These are phyloP conservation scores for Pseudophaeomoniella oleicola DNA, from an alignment of 2,329 filamentous ascomycete genomes.

Conservation along the genomic window DNA sequence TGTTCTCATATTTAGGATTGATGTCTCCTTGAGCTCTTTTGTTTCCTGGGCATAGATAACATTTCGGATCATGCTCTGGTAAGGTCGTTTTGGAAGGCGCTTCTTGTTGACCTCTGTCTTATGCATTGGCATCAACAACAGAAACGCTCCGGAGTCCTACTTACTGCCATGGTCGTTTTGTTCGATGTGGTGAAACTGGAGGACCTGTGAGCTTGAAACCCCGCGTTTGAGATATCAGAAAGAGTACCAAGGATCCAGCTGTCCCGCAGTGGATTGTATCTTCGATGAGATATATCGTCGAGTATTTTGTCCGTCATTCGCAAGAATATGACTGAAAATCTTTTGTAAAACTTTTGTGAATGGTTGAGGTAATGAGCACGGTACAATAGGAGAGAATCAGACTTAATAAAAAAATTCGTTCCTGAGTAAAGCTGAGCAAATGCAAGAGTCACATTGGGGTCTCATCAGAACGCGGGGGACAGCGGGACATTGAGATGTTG, in stretches of 20 bases:
- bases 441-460: too few species aligned
- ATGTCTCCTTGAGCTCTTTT: conserved; percentile 69
- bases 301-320: conserved; percentile 62
- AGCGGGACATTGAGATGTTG: too few species aligned
- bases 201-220: not conserved
- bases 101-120: conserved; percentile 59
- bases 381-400: too few species aligned
- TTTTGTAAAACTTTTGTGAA: too few species aligned
- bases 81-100: conserved; percentile 51
- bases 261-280: conserved; percentile 81
- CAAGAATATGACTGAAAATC: conserved; percentile 1
- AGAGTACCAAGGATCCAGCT: conserved; percentile 70
- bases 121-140: conserved; percentile 1
- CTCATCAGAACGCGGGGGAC: too few species aligned
- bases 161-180: conserved; percentile 96
- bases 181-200: conserved; percentile 67
- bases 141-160: conserved; percentile 19
- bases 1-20: conserved; percentile 76
- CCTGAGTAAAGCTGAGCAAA: too few species aligned
- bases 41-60: conserved; percentile 91
- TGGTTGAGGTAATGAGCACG: too few species aligned
- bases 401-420: too few species aligned
- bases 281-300: conserved; percentile 90
- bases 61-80: conserved; percentile 77
- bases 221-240: not conserved